Evolutionary conservation across 495 filamentous ascomycete genomes (phyloP), one percentile per base, ranked within the genome.

Genomic region (Penicillium alfredii): DNA sequence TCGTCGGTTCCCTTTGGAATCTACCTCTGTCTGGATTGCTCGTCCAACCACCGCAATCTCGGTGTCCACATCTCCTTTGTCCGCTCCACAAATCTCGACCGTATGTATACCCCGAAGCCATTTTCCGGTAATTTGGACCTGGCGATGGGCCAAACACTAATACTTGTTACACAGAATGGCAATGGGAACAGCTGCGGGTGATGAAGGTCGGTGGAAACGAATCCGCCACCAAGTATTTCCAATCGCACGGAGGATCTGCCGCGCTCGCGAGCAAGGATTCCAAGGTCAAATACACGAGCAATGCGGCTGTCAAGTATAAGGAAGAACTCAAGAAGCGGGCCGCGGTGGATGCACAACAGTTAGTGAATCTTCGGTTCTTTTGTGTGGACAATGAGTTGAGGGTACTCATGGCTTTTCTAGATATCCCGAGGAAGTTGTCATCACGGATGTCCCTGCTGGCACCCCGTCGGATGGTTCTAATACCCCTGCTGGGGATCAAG

Each of bases 131-230:
- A 28, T 8, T 3, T 38, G 14, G n/a, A n/a, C n/a, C n/a, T n/a
- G n/a, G n/a, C n/a, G n/a, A 29, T 5, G 24, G 15, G 18, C 8
- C 12, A 14, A 19, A 29, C 14, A 38, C 49, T 64, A 45, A 64
- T 45, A 31, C 12, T 8, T 23, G 4, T 7, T 23, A 25, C 33
- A 32, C 53, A 98, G 92, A 93, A 69, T 98, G 93, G 93, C 86
- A 94, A 83, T 97, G 92, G 90, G 89, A 96, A 54, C 89, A 97
- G 56, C 77, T 98, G 20, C 84, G 92, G 25, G 63, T 84, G n/a
- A 98, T 98, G 92, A 97, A 97, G 65, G 86, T 95, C 11, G 92
- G 92, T 47, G 92, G 92, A 38, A 98, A 98, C 58, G 92, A 97
- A 63, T 94, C 88, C 19, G 93, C 92, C 15, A 97, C 88, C 33